Evolutionary conservation across 345 rosid species (phyloP).

Genomic region (Hibiscus tridactylites): DNA sequence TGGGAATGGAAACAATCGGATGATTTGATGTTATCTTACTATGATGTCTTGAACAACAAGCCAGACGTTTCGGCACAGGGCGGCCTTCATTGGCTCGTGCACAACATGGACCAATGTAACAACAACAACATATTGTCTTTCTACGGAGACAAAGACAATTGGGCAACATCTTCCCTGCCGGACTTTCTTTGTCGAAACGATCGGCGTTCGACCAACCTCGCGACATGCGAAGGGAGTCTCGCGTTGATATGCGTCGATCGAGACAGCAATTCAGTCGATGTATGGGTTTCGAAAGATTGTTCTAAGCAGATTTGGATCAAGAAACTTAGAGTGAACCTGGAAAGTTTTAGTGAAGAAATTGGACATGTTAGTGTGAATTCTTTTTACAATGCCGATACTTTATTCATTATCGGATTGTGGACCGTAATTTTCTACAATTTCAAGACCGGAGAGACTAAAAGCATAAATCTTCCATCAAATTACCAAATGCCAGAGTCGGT

Average conservation of each 20-base stretch:
- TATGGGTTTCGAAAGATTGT: background rate
- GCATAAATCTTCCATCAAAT: background rate
- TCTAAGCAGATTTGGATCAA: background rate
- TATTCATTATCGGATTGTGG: background rate
- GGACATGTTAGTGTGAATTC: background rate
- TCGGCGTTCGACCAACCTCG: background rate
- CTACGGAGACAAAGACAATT: background rate
- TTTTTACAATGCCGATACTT: background rate
- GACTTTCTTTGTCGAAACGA: background rate
- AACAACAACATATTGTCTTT: background rate
- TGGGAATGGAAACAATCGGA: constrained; percentile 7
- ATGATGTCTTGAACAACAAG: background rate
- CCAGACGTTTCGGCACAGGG: background rate
- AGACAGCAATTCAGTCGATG: background rate
- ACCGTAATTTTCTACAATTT: background rate
- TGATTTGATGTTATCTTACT: background rate
- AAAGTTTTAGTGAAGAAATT: background rate
- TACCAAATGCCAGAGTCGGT: background rate
- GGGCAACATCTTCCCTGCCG: background rate
- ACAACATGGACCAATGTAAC: background rate
- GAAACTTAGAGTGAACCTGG: background rate
- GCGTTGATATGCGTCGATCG: background rate
- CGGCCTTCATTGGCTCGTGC: background rate
- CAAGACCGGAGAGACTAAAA: background rate
- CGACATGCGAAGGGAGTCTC: background rate